phyloP scores from a whole-genome alignment of 306 rosid species.

The Vigna angularis region DNA sequence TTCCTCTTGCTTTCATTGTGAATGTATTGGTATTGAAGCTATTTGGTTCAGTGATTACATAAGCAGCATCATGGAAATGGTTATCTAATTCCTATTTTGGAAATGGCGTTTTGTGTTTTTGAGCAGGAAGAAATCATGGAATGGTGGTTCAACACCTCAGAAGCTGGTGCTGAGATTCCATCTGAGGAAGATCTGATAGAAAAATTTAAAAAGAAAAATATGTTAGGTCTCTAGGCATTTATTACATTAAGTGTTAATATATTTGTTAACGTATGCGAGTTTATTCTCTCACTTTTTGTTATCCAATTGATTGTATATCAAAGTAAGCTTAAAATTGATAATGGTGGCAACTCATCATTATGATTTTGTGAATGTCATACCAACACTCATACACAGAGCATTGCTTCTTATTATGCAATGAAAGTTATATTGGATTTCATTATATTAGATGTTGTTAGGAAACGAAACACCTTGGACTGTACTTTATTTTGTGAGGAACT shows the following conservation, averaged over 20 bases:
- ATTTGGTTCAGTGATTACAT: slow-evolving; percentile 1
- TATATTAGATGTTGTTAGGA: no score
- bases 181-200: slow-evolving; percentile 63
- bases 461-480: no score
- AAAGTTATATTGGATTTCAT: background rate
- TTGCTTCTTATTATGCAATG: slow-evolving; percentile 31
- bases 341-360: slow-evolving; percentile 16
- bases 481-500: no score
- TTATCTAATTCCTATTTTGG: background rate
- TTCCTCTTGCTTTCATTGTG: no score
- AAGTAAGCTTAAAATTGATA: slow-evolving; percentile 11
- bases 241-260: background rate
- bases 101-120: slow-evolving; percentile 16
- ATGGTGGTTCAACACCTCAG: slow-evolving; percentile 76
- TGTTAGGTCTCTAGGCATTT: slow-evolving; percentile 64
- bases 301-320: slow-evolving; percentile 30
- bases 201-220: slow-evolving; percentile 57
- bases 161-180: slow-evolving; percentile 55
- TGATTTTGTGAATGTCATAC: slow-evolving; percentile 12
- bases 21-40: no score
- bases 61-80: background rate
- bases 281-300: slow-evolving; percentile 16
- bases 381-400: background rate
- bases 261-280: background rate
- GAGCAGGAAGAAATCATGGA: slow-evolving; percentile 91